These are phyloP conservation scores for Exophiala viscosa DNA, from an alignment of 2,329 filamentous ascomycete genomes.

Conservation along the genomic window DNA sequence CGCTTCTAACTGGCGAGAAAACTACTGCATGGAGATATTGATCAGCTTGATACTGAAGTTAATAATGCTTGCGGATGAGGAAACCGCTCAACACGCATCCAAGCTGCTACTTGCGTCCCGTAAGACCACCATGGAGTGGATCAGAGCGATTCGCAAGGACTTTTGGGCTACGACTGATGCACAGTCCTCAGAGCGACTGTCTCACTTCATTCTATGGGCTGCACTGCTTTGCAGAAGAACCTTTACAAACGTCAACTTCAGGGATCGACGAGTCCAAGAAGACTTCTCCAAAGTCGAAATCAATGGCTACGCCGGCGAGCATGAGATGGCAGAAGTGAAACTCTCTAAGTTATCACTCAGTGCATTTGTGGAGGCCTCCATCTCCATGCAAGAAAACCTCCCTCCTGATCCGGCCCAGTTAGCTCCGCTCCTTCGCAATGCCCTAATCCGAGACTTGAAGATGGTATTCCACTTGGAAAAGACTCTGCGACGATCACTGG, in stretches of 20 bases:
- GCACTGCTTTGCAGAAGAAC: constrained; percentile 24
- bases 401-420: constrained; percentile 37
- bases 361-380: constrained; percentile 39
- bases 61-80: constrained; percentile 44
- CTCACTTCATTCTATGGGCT: constrained; percentile 21
- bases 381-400: constrained; percentile 49
- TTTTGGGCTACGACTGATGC: constrained; percentile 30
- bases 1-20: constrained; percentile 57
- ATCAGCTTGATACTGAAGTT: constrained; percentile 50
- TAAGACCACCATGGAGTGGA: constrained; percentile 3
- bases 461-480: constrained; percentile 38
- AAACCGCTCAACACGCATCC: constrained; percentile 32
- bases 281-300: too few relatives aligned
- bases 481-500: constrained; percentile 37
- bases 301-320: too few relatives aligned
- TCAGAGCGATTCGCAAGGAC: constrained; percentile 7
- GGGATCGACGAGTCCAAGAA: too few relatives aligned
- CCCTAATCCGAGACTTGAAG: constrained; percentile 49
- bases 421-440: constrained; percentile 33
- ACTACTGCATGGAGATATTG: constrained; percentile 55
- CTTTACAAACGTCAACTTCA: neutral
- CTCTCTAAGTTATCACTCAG: constrained; percentile 20
- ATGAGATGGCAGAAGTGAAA: too few relatives aligned
- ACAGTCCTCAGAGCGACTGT: constrained; percentile 36
- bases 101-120: constrained; percentile 1